These are phyloP conservation scores for Nymphaea thermarum DNA, from an alignment of 164 flowering plant genomes.

Conservation along the genomic window DNA sequence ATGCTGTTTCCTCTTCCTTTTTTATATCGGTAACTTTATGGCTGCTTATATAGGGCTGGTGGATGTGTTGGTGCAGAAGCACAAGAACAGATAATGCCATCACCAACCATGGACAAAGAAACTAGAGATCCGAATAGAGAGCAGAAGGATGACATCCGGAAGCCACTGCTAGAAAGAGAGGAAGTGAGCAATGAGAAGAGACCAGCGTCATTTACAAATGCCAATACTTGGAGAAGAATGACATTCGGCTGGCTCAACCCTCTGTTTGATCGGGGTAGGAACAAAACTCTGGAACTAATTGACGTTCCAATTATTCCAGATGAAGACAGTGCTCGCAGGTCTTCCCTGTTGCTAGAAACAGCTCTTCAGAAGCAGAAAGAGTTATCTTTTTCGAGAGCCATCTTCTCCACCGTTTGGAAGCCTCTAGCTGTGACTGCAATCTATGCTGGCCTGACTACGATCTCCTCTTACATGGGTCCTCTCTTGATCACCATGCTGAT, in stretches of 20 bases:
- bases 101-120: too few relatives aligned
- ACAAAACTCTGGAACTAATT: slow-evolving; percentile 32
- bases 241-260: slow-evolving; percentile 74
- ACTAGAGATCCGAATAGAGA: too few relatives aligned
- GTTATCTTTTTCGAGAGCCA: slow-evolving; percentile 23
- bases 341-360: slow-evolving; percentile 37
- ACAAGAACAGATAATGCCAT: too few relatives aligned
- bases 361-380: slow-evolving; percentile 31
- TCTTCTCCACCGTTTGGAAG: slow-evolving; percentile 31
- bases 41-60: too few relatives aligned
- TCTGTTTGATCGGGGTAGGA: slow-evolving; percentile 37
- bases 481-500: slow-evolving; percentile 58
- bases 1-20: too few relatives aligned
- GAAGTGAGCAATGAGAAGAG: neutral
- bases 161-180: neutral
- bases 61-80: too few relatives aligned
- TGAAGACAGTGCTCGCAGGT: slow-evolving; percentile 45
- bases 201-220: slow-evolving; percentile 16
- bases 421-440: slow-evolving; percentile 51
- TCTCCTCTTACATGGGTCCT: slow-evolving; percentile 78
- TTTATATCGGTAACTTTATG: too few relatives aligned
- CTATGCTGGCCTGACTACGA: slow-evolving; percentile 75
- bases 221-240: slow-evolving; percentile 55
- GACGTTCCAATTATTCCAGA: slow-evolving; percentile 52
- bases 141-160: neutral